Evolutionary conservation across 1,139 yeast genomes (phyloP), one percentile per base, ranked within the genome.

Genomic region (Hyphopichia khmerensis): DNA sequence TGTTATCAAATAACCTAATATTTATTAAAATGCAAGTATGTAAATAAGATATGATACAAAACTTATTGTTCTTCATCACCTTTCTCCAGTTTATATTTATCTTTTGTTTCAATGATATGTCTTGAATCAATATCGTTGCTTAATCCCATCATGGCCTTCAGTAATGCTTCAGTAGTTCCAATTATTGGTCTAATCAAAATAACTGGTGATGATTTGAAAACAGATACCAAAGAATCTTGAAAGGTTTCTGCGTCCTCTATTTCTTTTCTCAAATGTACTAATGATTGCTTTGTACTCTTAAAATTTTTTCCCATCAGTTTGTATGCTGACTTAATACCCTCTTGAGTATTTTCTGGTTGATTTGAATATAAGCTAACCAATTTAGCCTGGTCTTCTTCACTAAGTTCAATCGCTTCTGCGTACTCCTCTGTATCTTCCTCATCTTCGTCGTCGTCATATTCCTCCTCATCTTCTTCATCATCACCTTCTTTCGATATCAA

Each of bases 131-230:
- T 68, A 48, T 84, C 87, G 58, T 90, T 90, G 35, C 91, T 82
- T 8, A 91, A 74, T 1, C 98, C 98, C 69, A 89, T 76, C 43
- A 91, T 67, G 0, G 96, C 78, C 55, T 82, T 87, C 17, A 93
- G 85, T 3, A 91, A 73, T 0, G 96, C 96, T 58, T 90, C 97
- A 0, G 97, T 87, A 0, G 96, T 90, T 1, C 97, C 98, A 50
- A 91, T 90, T 55, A 89, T 76, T 1, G 98, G 97, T 38, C 97
- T 65, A 2, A 91, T 75, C 15, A 91, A 63, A 8, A 90, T 83
- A 18, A 88, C 79, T 0, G 97, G 97, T 1, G 96, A 81, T 1
- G 86, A 88, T 50, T 78, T 79, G 24, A 87, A 82, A n/a, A 89
- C 72, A 0, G 87, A 81, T 18, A 70, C 67, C 1, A 86, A 76